A percentile compares a stretch with the other conserved stretches of the same genome.
phyloP scores from a whole-genome alignment of 441 rosid species.

The Erysimum pusillum region DNA sequence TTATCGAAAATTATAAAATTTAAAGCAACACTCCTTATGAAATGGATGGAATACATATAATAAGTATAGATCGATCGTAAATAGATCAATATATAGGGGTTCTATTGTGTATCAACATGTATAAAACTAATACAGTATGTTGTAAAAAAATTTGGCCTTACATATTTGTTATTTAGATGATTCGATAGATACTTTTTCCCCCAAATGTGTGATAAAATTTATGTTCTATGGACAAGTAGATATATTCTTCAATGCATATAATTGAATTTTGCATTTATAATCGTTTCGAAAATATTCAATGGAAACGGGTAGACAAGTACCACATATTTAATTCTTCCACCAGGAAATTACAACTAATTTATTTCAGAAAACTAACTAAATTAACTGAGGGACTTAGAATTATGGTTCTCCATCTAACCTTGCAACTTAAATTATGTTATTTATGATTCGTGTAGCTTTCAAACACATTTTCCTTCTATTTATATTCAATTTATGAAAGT shows the following conservation, averaged over 20 bases:
- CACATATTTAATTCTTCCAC: slow-evolving; percentile 45
- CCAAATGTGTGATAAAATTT: slow-evolving; percentile 30
- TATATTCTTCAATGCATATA: slow-evolving; percentile 51
- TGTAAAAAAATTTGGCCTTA: neutral
- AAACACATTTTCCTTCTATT: slow-evolving; percentile 9
- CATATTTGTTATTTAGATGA: slow-evolving; percentile 7
- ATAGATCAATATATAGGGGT: neutral
- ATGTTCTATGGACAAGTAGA: slow-evolving; percentile 38
- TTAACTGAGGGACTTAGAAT: slow-evolving; percentile 12
- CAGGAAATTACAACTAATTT: slow-evolving; percentile 46
- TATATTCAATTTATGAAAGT: slow-evolving; percentile 31
- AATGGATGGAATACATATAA: neutral
- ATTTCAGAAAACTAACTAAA: slow-evolving; percentile 35
- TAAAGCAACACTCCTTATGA: neutral
- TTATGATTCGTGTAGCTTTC: slow-evolving; percentile 30
- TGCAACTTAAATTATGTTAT: slow-evolving; percentile 9
- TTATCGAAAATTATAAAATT: neutral
- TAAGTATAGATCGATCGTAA: neutral
- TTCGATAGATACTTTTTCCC: neutral
- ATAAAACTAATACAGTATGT: neutral
- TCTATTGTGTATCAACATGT: neutral
- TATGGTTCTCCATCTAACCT: slow-evolving; percentile 35
- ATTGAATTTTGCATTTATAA: slow-evolving; percentile 74
- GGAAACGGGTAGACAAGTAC: slow-evolving; percentile 68
- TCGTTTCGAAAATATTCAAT: slow-evolving; percentile 62